Base-by-base conservation (phyloP, 306 rosid genomes). In the Oxytropis ochrocephala region DNA sequence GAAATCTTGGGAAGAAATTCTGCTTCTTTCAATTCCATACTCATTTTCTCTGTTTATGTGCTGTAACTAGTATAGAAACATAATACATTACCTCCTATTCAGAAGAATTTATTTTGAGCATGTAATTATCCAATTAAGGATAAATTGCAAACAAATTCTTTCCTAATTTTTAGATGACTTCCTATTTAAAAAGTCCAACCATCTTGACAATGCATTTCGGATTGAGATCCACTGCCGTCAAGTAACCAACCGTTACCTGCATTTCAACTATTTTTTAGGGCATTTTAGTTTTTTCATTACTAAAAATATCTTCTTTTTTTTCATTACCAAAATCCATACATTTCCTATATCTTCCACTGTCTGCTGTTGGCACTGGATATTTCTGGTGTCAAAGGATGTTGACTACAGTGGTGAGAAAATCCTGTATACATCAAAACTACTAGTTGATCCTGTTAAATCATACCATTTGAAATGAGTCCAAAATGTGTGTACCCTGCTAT, bases 1-100 rank as follows among this genome's bases (percentile, higher is more conserved):
- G 27, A 21, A 21, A 21, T 21, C 38, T 53, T 14, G 58, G 59
- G n/a, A n/a, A n/a, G n/a, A n/a, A n/a, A n/a, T n/a, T 57, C 9
- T 62, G 11, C 73, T 79, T 73, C 74, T 48, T 58, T 59, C 69
- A 65, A 64, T 55, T 54, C 48, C 58, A 61, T 33, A 7, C 61
- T 47, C 9, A 48, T 39, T 47, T 44, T 51, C 51, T 75, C 49
- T 48, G 10, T 47, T 48, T 39, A 59, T 41, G 48, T 49, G 30
- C n/a, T 74, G 75, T 27, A 50, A 19, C 71, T 14, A 42, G 32
- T 29, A 41, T 53, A 62, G 33, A 56, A 53, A 38, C 64, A 39
- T 60, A 30, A 35, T 53, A 24, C 32, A 54, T 48, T 56, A 16
- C 50, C 60, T 32, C 29, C 43, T 6, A 82, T 65, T 51, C 48